These are phyloP conservation scores for Neurospora sublineolata DNA, from an alignment of 495 filamentous ascomycete genomes.

Conservation along the genomic window DNA sequence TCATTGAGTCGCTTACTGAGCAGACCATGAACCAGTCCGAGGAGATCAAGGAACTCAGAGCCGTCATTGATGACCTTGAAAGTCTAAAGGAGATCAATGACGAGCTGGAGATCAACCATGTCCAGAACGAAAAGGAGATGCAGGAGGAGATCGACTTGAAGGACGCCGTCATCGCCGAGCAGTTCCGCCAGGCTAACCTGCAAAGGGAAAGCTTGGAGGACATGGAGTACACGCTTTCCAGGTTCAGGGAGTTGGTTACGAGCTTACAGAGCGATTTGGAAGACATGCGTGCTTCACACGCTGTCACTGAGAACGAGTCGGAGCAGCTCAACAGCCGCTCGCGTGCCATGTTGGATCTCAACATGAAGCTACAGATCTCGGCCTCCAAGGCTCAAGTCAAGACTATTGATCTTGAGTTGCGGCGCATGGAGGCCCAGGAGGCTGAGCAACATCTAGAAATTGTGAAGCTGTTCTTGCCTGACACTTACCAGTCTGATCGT, in stretches of 20 bases:
- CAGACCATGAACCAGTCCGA: constrained; percentile 72
- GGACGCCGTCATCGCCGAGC: constrained; percentile 66
- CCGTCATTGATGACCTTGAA: constrained; percentile 74
- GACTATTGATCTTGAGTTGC: constrained; percentile 82
- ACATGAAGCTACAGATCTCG: constrained; percentile 81
- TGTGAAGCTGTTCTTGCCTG: constrained; percentile 77
- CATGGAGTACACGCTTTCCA: constrained; percentile 74
- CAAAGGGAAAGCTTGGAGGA: constrained; percentile 74
- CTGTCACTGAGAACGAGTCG: constrained; percentile 84
- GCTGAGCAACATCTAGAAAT: constrained; percentile 80
- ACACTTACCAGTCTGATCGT: constrained; percentile 64
- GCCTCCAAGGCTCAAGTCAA: constrained; percentile 85
- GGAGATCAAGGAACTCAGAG: constrained; percentile 69
- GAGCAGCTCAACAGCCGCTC: constrained; percentile 76
- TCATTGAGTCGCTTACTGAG: constrained; percentile 85
- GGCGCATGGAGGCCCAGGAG: constrained; percentile 81
- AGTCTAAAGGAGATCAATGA: constrained; percentile 83
- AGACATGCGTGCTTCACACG: constrained; percentile 81
- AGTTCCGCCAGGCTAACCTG: constrained; percentile 47
- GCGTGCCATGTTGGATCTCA: constrained; percentile 89
- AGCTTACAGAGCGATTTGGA: constrained; percentile 79
- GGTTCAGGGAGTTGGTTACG: constrained; percentile 80
- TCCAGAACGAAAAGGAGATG: constrained; percentile 85
- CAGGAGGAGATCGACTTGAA: constrained; percentile 84
- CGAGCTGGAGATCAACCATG: constrained; percentile 85